phyloP scores from a whole-genome alignment of 352 stramenopile species.

The Pythium insidiosum region DNA sequence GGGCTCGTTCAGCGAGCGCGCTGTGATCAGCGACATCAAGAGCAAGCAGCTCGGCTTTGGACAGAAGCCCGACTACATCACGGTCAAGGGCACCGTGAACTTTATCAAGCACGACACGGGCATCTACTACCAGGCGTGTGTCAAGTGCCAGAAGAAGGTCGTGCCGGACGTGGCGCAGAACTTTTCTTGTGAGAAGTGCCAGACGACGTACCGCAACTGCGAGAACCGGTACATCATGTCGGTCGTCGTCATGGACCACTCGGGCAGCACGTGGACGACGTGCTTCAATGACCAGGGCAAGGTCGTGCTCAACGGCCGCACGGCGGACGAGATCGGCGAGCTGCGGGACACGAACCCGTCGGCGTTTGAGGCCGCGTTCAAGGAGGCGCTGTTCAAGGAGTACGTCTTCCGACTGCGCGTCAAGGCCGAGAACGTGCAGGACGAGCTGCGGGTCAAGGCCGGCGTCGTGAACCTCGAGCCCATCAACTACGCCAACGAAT shows the following conservation, averaged over 20 bases:
- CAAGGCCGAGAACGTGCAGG: slow-evolving; percentile 95
- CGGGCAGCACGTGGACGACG: slow-evolving; percentile 91
- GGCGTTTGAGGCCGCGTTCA: slow-evolving; percentile 91
- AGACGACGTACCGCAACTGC: slow-evolving; percentile 90
- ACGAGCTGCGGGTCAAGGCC: slow-evolving; percentile 93
- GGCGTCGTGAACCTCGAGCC: slow-evolving; percentile 86
- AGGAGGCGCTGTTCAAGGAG: slow-evolving; percentile 89
- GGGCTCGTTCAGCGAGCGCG: slow-evolving; percentile 84
- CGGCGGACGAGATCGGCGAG: slow-evolving; percentile 90
- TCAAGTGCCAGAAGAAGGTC: slow-evolving; percentile 90
- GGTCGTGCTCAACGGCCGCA: slow-evolving; percentile 86
- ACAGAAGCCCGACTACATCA: slow-evolving; percentile 96
- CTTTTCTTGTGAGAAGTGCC: slow-evolving; percentile 96
- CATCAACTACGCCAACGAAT: slow-evolving; percentile 92
- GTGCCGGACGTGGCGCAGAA: slow-evolving; percentile 90
- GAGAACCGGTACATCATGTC: slow-evolving; percentile 95
- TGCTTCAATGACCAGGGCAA: slow-evolving; percentile 97
- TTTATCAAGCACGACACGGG: slow-evolving; percentile 95
- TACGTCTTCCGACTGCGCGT: slow-evolving; percentile 85
- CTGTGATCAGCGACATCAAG: slow-evolving; percentile 92
- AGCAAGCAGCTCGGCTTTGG: slow-evolving; percentile 90
- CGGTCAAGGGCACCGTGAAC: slow-evolving; percentile 93
- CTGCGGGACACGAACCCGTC: slow-evolving; percentile 80
- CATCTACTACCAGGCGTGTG: slow-evolving; percentile 83
- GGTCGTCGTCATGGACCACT: slow-evolving; percentile 90